phyloP scores from a whole-genome alignment of 805 yeast species.

The Cyberlindnera mississippiensis region DNA sequence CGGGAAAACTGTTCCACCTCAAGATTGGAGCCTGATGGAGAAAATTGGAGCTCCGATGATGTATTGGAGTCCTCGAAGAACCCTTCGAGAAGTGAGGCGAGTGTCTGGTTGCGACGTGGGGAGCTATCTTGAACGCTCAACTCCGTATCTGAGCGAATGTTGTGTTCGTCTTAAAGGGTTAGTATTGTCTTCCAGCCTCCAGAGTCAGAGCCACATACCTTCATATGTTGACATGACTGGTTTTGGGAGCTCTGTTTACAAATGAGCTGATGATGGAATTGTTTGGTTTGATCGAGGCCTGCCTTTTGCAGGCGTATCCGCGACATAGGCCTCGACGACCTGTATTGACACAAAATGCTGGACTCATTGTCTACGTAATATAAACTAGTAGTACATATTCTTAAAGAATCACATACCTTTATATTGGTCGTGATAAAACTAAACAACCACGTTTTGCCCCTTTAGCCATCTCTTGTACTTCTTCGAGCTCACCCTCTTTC shows the following conservation, averaged over 20 bases:
- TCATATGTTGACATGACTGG: constrained; percentile 31
- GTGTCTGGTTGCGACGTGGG: constrained; percentile 16
- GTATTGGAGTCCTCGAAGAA: constrained; percentile 18
- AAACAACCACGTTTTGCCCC: constrained; percentile 13
- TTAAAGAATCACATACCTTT: background rate
- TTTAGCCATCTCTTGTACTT: constrained; percentile 32
- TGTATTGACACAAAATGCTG: no score
- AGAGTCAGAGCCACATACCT: constrained; percentile 23
- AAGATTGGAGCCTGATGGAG: constrained; percentile 13
- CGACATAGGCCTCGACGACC: no score
- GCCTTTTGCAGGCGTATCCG: no score
- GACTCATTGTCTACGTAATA: no score
- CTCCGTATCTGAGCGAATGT: constrained; percentile 5
- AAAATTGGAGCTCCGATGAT: background rate
- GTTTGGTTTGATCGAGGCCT: no score
- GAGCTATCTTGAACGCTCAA: background rate
- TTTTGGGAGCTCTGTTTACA: no score
- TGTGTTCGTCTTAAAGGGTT: constrained; percentile 28
- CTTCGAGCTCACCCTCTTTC: constrained; percentile 36
- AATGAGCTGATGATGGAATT: no score
- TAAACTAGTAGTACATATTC: no score
- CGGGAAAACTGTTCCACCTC: constrained; percentile 14
- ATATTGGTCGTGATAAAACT: background rate
- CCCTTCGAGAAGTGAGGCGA: constrained; percentile 12
- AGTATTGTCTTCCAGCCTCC: background rate